These are phyloP conservation scores for Hamamelis virginiana DNA, from an alignment of 164 flowering plant genomes.

Conservation along the genomic window DNA sequence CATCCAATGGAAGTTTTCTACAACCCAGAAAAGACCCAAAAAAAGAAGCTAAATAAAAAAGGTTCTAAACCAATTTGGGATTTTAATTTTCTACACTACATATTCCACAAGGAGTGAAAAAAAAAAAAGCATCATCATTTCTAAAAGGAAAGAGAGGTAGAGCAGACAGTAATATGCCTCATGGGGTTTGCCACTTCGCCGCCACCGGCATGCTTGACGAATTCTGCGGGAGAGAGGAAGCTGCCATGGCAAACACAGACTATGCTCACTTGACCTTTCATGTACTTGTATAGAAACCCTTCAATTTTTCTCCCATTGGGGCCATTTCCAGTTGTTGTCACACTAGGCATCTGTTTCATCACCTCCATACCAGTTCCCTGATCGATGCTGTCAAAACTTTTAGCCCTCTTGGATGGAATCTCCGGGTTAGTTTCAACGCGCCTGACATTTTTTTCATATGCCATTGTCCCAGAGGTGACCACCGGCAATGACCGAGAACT, in stretches of 20 bases:
- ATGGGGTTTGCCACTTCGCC: constrained; percentile 22
- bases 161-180: constrained; percentile 21
- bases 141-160: neutral
- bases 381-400: neutral
- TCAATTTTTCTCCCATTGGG: constrained; percentile 23
- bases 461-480: neutral
- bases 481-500: neutral
- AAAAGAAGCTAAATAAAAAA: too few relatives aligned
- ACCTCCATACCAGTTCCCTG: constrained; percentile 9
- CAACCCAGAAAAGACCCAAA: too few relatives aligned
- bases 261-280: constrained; percentile 8
- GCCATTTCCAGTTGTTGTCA: constrained; percentile 20
- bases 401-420: constrained; percentile 6
- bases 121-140: constrained; percentile 7
- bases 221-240: constrained; percentile 22
- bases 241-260: constrained; percentile 31
- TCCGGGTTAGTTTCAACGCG: neutral
- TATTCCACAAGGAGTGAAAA: neutral
- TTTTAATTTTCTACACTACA: too few relatives aligned
- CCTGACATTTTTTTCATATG: neutral
- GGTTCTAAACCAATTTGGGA: too few relatives aligned
- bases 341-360: constrained; percentile 26
- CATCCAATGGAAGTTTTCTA: too few relatives aligned
- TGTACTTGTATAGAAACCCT: constrained; percentile 24
- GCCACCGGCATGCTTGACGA: constrained; percentile 27